Evolutionary conservation across 2,329 filamentous ascomycete species (phyloP), one percentile per base, ranked within the genome.

Genomic region (Fusarium nurragi): DNA sequence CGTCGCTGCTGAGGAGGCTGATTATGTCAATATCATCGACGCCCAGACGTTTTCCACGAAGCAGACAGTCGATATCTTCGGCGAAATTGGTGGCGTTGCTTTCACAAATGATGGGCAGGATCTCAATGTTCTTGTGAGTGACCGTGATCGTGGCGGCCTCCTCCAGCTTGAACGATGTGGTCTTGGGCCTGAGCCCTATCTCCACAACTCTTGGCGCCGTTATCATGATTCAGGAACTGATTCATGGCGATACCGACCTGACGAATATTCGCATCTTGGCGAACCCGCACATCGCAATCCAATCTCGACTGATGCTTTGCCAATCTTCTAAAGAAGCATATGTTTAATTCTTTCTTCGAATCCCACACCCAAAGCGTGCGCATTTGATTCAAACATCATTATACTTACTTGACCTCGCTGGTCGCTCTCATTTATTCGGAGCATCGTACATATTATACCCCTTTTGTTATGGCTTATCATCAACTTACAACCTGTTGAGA

Each of bases 1-100:
- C 13, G 83, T 92, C 12, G 88, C 88, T 3, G 90, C 90, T 3
- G 92, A 94, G 75, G 89, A 91, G 72, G 90, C 91, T 30, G 91
- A 94, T 72, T 86, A 86, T 56, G 77, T 94, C 71, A 88, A 85
- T 73, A 80, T 94, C 41, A 88, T 93, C 67, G 88, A 93, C 65
- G 89, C 87, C 1, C 80, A 84, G 69, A 87, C 81, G 0, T 91
- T 88, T 69, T 76, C 80, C 21, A 82, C 82, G n/a, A 87, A 88
- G 74, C 91, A 94, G 75, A 86, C 85, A 0, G 77, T 94, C 11
- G 89, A 91, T 60, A 83, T 93, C 53, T 93, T 94, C 74, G 90
- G 91, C 32, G 89, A 92, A 70, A 86, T 92, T 58, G 90, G 86
- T 9, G 91, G 91, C 18, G 78, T 91, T 5, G 81, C 83, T 19